Conservation (phyloP, 495 filamentous ascomycete genomes). For the Xylaria bambusicola region DNA sequence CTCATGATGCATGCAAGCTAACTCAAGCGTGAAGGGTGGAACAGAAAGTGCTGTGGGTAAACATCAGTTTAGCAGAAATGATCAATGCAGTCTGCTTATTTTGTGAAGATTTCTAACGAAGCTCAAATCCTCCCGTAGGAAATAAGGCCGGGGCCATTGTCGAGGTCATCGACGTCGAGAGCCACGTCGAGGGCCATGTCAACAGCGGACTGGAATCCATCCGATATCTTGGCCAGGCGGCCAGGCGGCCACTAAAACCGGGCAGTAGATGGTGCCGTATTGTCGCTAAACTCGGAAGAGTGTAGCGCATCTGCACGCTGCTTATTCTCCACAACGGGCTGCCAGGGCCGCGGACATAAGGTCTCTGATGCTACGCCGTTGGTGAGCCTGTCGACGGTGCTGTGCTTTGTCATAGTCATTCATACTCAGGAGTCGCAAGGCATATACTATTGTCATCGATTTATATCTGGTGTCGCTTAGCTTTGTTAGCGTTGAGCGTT, state of each 20-base stretch:
- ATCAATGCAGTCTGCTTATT: constrained; percentile 10
- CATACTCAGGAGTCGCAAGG: too few relatives aligned
- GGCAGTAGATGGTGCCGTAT: neutral
- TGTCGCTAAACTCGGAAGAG: constrained; percentile 1
- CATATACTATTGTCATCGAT: too few relatives aligned
- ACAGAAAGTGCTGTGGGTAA: neutral
- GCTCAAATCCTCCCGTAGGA: neutral
- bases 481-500: too few relatives aligned
- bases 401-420: too few relatives aligned
- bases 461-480: too few relatives aligned
- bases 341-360: neutral
- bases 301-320: constrained; percentile 24
- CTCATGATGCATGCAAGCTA: neutral
- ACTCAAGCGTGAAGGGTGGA: neutral
- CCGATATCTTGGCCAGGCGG: neutral
- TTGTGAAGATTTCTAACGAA: neutral
- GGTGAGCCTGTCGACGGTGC: too few relatives aligned
- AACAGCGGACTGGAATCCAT: constrained; percentile 11
- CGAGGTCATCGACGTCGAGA: neutral
- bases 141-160: neutral
- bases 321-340: constrained; percentile 25
- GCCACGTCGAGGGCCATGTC: neutral
- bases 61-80: neutral
- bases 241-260: neutral
- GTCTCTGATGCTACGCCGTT: neutral